Conservation (phyloP, 2,329 filamentous ascomycete species). For the Coniochaeta pulveracea region DNA sequence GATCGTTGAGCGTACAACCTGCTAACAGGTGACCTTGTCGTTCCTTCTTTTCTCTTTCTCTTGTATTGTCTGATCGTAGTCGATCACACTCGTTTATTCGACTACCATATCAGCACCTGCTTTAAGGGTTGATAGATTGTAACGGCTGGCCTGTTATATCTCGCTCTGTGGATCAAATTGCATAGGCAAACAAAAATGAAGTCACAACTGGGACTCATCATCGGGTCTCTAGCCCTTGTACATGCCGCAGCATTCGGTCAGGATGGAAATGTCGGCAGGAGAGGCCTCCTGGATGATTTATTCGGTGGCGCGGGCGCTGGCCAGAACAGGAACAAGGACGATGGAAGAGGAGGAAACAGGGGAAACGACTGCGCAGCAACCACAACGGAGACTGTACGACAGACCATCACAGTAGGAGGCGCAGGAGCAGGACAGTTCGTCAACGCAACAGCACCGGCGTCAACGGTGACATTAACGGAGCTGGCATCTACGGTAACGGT, state of each 20-base stretch:
- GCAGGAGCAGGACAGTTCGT: conserved; percentile 7
- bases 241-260: conserved; percentile 15
- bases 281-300: conserved; percentile 15
- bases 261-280: conserved; percentile 11
- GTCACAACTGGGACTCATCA: too few relatives aligned
- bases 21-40: not conserved
- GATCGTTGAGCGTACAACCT: not conserved
- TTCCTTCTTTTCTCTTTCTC: conserved; percentile 4
- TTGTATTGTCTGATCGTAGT: conserved; percentile 1
- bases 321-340: conserved; percentile 8
- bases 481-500: conserved; percentile 3
- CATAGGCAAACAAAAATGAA: too few relatives aligned
- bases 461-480: conserved; percentile 16
- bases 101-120: not conserved
- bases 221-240: conserved; percentile 14
- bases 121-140: conserved; percentile 13
- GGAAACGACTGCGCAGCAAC: conserved; percentile 11
- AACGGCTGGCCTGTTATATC: conserved; percentile 18
- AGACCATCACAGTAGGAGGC: conserved; percentile 24
- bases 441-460: conserved; percentile 7
- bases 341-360: conserved; percentile 4
- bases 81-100: not conserved
- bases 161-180: conserved; percentile 8
- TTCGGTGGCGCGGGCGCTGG: conserved; percentile 9
- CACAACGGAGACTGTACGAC: conserved; percentile 19